A percentile compares a stretch with the other conserved stretches of the same genome.
phyloP scores from a whole-genome alignment of 2,329 filamentous ascomycete species.

The Epicoccum nigrum region DNA sequence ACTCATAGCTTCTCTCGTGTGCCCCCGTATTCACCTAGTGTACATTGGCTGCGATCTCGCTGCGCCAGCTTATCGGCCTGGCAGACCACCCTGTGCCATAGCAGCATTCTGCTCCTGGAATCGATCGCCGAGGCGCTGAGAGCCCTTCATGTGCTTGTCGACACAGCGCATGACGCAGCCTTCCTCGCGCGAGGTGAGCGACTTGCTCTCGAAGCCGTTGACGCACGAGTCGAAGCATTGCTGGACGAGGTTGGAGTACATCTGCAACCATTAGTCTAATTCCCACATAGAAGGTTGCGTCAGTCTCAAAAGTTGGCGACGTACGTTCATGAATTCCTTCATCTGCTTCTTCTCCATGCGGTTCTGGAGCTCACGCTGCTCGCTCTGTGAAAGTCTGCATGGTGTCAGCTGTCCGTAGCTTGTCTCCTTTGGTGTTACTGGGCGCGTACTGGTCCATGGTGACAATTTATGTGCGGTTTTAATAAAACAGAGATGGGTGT shows the following conservation, averaged over 20 bases:
- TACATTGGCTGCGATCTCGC: constrained; percentile 5
- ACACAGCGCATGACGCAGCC: constrained; percentile 94
- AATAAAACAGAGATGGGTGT: not conserved
- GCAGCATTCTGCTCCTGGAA: constrained; percentile 79
- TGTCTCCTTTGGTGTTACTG: not conserved
- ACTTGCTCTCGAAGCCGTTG: constrained; percentile 98
- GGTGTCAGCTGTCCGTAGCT: constrained; percentile 20
- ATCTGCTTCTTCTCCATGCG: constrained; percentile 98
- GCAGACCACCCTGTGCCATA: constrained; percentile 67
- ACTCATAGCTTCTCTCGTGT: not conserved
- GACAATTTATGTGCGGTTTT: not conserved
- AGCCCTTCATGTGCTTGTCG: constrained; percentile 92
- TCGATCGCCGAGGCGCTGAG: constrained; percentile 86
- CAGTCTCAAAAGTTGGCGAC: constrained; percentile 42
- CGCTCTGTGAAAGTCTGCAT: constrained; percentile 70
- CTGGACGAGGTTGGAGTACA: constrained; percentile 77
- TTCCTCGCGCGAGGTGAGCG: constrained; percentile 83
- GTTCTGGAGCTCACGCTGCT: constrained; percentile 91
- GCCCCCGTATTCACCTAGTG: constrained; percentile 1
- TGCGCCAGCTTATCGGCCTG: constrained; percentile 47
- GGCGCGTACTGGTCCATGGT: constrained; percentile 47
- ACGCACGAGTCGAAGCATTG: constrained; percentile 97
- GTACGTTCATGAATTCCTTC: constrained; percentile 97
- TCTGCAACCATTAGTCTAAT: constrained; percentile 50
- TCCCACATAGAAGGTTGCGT: constrained; percentile 1